Evolutionary conservation across 2,329 filamentous ascomycete genomes (phyloP), one percentile per base, ranked within the genome.

Genomic region (Annulohypoxylon truncatum): DNA sequence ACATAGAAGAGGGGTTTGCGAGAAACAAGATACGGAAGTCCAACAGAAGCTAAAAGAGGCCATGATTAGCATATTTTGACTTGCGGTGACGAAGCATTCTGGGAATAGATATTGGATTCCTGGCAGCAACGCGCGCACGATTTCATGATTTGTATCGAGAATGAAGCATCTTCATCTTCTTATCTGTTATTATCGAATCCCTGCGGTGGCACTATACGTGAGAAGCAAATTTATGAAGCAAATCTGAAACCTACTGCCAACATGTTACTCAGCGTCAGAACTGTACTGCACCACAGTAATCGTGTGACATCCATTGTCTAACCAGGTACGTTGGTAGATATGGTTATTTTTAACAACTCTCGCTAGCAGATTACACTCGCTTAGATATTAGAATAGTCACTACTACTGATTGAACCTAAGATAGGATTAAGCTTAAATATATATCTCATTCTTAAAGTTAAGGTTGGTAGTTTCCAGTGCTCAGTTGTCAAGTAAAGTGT

Each of bases 191-290:
- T 4, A 8, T 31, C 4, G 28, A 20, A 33, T 31, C 31, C 35
- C 22, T 57, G 22, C 33, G 18, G 13, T 48, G 13, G n/a, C 29
- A 22, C n/a, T 50, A 38, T 47, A 38, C 24, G 31, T 38, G 22
- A n/a, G 42, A 40, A 26, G 31, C 22, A 28, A 52, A 54, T 47
- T 52, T 13, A 33, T 82, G 79, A 81, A 78, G 79, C 80, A 81
- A 72, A 76, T 72, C 76, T 81, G 80, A 81, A 82, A 82, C 79
- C 62, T 53, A 62, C 65, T 54, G 66, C 62, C 42, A 67, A 58
- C 44, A 48, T 29, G 24, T 55, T 47, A 29, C 26, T 62, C 35
- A 2, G 33, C 44, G 44, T 38, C 44, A 57, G 52, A n/a, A 52
- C 29, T 35, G 20, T 35, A 29, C 22, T n/a, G 38, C 44, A 44